Evolutionary conservation across 495 filamentous ascomycete genomes (phyloP).

Genomic region (Podospora comata): DNA sequence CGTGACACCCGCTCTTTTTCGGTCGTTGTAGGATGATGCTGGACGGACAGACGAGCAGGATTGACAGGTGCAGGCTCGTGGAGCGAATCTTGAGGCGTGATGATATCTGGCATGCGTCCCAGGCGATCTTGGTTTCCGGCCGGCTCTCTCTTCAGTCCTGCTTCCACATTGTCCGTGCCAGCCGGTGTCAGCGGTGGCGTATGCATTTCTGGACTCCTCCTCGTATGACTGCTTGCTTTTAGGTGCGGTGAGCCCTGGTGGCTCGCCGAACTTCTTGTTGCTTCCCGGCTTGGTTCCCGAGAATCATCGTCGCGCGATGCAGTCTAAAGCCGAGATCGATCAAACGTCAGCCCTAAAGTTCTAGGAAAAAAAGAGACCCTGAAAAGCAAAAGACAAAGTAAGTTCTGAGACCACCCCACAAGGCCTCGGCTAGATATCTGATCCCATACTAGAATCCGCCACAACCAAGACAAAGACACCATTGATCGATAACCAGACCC

Average conservation of each 20-base stretch:
- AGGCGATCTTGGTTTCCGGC: slow-evolving; percentile 31
- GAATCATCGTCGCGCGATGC: slow-evolving; percentile 44
- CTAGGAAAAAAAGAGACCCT: neutral
- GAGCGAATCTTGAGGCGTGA: slow-evolving; percentile 56
- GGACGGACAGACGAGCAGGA: slow-evolving; percentile 22
- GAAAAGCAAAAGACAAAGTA: neutral
- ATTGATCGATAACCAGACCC: slow-evolving; percentile 8
- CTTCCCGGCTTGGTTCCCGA: slow-evolving; percentile 34
- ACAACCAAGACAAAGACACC: slow-evolving; percentile 10
- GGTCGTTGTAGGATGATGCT: slow-evolving; percentile 16
- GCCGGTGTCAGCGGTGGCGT: slow-evolving; percentile 89
- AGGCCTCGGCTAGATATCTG: neutral
- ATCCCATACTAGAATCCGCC: neutral
- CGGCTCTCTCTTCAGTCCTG: slow-evolving; percentile 29
- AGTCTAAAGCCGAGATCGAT: slow-evolving; percentile 34
- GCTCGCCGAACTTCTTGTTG: slow-evolving; percentile 36
- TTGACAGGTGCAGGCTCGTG: slow-evolving; percentile 39
- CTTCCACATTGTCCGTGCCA: slow-evolving; percentile 52
- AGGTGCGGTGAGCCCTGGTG: slow-evolving; percentile 43
- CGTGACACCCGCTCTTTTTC: slow-evolving; percentile 30
- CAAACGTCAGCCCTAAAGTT: neutral
- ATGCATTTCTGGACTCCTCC: slow-evolving; percentile 61
- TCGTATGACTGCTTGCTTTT: slow-evolving; percentile 34
- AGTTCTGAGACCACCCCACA: neutral
- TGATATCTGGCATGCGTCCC: slow-evolving; percentile 52